phyloP scores from a whole-genome alignment of 2,329 filamentous ascomycete genomes.

The Alternaria gansuensis region DNA sequence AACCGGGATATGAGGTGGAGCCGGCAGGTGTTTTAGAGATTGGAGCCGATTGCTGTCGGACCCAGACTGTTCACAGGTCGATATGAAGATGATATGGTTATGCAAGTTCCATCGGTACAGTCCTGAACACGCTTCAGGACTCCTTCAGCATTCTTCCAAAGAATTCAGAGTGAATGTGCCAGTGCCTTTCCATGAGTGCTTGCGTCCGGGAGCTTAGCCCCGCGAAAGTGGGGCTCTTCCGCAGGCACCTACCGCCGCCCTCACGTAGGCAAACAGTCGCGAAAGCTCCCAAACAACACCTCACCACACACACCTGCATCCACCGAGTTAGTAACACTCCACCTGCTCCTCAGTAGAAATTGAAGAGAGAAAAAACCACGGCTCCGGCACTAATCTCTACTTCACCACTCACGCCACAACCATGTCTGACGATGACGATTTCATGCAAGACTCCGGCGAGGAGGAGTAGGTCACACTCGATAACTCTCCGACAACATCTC shows the following conservation, averaged over 20 bases:
- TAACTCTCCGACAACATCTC: neutral
- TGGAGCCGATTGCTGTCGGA: conserved; percentile 2
- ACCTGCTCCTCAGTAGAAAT: neutral
- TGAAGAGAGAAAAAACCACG: neutral
- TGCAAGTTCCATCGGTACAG: neutral
- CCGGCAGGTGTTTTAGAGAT: neutral
- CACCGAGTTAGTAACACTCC: neutral
- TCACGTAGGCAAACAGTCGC: conserved; percentile 25
- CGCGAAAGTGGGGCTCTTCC: conserved; percentile 25
- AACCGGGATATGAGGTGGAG: neutral
- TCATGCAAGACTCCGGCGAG: conserved; percentile 91
- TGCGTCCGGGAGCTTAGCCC: conserved; percentile 12
- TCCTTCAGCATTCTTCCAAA: neutral
- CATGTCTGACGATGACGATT: conserved; percentile 88
- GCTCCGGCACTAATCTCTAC: neutral
- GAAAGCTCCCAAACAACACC: conserved; percentile 15
- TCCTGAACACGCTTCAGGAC: neutral
- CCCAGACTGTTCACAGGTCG: neutral
- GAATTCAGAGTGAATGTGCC: neutral
- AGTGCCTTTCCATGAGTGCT: conserved; percentile 14
- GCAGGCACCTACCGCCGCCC: conserved; percentile 30
- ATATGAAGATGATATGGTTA: neutral
- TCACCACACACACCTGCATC: neutral
- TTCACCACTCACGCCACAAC: conserved; percentile 42
- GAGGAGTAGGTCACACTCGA: conserved; percentile 70